These are phyloP conservation scores for Dipteronia sinensis DNA, from an alignment of 345 rosid species.

Conservation along the genomic window DNA sequence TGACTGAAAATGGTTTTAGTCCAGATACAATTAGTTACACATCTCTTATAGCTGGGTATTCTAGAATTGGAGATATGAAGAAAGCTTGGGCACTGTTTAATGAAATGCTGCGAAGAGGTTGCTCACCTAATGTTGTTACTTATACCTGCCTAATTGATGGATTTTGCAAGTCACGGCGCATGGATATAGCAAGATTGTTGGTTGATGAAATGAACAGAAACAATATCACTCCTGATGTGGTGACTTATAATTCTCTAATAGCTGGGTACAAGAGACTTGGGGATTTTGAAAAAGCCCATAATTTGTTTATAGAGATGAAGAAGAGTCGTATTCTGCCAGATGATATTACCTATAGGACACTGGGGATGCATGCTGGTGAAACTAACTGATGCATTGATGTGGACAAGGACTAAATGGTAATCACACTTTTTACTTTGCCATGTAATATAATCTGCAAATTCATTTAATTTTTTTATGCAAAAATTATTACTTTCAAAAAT, in stretches of 20 bases:
- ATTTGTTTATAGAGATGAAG: slow-evolving; percentile 49
- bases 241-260: slow-evolving; percentile 48
- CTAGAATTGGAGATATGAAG: slow-evolving; percentile 45
- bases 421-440: background rate
- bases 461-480: background rate
- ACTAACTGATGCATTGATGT: background rate
- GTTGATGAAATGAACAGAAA: slow-evolving; percentile 41
- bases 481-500: background rate
- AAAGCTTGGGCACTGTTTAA: slow-evolving; percentile 39
- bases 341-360: slow-evolving; percentile 14
- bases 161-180: slow-evolving; percentile 36
- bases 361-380: background rate
- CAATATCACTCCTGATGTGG: slow-evolving; percentile 37
- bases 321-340: slow-evolving; percentile 37
- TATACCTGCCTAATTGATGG: slow-evolving; percentile 59
- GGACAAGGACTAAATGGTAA: slow-evolving; percentile 4
- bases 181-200: slow-evolving; percentile 45
- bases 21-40: slow-evolving; percentile 47
- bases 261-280: slow-evolving; percentile 40
- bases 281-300: slow-evolving; percentile 29
- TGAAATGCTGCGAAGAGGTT: slow-evolving; percentile 34
- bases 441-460: background rate
- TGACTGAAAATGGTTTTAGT: slow-evolving; percentile 40
- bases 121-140: slow-evolving; percentile 43
- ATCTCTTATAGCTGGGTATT: slow-evolving; percentile 47